Conservation (phyloP, 371 early-diverging fungal species). For the Mucor racemosus region DNA sequence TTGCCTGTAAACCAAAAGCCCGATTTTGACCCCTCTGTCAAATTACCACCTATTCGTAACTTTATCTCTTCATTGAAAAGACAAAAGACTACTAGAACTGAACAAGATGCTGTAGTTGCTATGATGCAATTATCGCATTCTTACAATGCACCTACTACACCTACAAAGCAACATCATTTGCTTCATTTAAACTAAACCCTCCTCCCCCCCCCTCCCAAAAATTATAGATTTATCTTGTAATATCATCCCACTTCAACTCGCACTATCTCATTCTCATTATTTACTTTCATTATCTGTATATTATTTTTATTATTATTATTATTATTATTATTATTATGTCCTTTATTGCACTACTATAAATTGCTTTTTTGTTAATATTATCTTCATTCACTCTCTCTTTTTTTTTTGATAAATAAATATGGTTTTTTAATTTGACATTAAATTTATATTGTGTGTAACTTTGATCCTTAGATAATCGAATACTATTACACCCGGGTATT, state of each 20-base stretch:
- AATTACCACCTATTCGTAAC: slow-evolving; percentile 20
- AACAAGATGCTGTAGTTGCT: slow-evolving; percentile 42
- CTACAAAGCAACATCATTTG: slow-evolving; percentile 25
- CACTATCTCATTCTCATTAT: slow-evolving; percentile 1
- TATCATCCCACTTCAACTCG: slow-evolving; percentile 1
- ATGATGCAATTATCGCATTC: slow-evolving; percentile 45
- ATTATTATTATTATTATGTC: background rate
- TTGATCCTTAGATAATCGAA: background rate
- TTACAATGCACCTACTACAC: background rate
- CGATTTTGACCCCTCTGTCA: slow-evolving; percentile 8
- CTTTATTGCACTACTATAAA: background rate
- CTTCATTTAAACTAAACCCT: slow-evolving; percentile 9
- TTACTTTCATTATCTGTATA: slow-evolving; percentile 17
- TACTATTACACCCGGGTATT: too few relatives aligned
- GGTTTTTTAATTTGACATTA: slow-evolving; percentile 4
- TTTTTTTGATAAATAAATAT: background rate
- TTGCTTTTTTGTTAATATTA: slow-evolving; percentile 6
- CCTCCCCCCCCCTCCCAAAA: background rate
- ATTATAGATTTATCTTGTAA: slow-evolving; percentile 14
- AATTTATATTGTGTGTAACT: background rate
- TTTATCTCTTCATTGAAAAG: slow-evolving; percentile 3
- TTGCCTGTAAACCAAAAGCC: background rate
- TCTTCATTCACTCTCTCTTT: background rate
- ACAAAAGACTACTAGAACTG: slow-evolving; percentile 16
- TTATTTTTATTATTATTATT: background rate